Conservation (phyloP, 345 rosid genomes). For the Eucalyptus globulus region DNA sequence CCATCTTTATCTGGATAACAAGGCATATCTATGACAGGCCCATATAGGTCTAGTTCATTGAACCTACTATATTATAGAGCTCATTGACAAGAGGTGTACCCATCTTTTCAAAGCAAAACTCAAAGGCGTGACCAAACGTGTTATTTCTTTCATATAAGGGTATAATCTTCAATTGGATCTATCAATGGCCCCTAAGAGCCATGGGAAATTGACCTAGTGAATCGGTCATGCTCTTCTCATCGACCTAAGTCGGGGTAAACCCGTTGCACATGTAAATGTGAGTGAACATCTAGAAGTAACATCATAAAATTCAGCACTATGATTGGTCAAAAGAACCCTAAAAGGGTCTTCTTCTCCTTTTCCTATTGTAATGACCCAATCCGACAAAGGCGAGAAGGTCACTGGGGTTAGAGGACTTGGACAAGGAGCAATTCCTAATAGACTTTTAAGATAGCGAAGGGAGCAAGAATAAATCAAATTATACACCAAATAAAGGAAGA, state of each 20-base stretch:
- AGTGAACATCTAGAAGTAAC: not conserved
- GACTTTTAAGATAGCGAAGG: not conserved
- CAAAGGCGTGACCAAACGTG: not conserved
- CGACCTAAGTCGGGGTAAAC: not conserved
- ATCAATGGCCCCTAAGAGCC: not conserved
- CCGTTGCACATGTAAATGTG: not conserved
- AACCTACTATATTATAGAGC: too few relatives aligned
- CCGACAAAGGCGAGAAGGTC: not conserved
- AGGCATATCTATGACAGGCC: not conserved
- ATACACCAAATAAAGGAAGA: too few relatives aligned
- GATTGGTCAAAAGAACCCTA: not conserved
- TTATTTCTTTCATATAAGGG: not conserved
- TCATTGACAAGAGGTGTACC: not conserved
- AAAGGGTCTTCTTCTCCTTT: not conserved
- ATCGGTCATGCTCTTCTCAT: not conserved
- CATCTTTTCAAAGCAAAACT: not conserved
- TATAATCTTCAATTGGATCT: not conserved
- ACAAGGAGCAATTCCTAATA: not conserved
- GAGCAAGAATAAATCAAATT: too few relatives aligned
- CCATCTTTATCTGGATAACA: not conserved
- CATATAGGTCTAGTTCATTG: not conserved
- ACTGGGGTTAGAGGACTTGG: rapidly evolving
- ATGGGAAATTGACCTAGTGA: not conserved
- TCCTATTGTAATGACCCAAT: not conserved
- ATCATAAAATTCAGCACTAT: too few relatives aligned